Conservation (phyloP, 768 basidiomycete species). For the Cyclocybe aegerita region DNA sequence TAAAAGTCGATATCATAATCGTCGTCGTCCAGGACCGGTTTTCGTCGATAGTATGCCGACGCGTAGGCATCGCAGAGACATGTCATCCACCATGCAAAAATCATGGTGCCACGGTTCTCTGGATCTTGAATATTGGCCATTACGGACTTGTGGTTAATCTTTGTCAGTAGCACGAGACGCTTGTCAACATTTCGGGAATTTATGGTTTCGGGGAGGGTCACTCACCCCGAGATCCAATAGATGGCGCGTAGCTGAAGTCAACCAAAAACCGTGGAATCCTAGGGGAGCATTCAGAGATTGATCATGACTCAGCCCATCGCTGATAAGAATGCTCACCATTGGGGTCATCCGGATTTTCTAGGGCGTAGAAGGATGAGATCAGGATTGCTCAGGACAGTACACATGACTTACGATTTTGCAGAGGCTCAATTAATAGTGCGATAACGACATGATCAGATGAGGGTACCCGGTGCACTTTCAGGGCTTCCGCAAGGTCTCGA, state of each 20-base stretch:
- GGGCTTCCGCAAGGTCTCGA: slow-evolving; percentile 81
- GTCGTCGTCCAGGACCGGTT: slow-evolving; percentile 83
- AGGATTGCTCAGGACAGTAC: slow-evolving; percentile 6
- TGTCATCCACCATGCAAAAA: slow-evolving; percentile 94
- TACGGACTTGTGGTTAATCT: slow-evolving; percentile 86
- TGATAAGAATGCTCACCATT: slow-evolving; percentile 46
- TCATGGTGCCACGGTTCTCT: slow-evolving; percentile 80
- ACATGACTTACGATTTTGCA: slow-evolving; percentile 79
- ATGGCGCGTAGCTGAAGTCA: slow-evolving; percentile 75
- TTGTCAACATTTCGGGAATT: slow-evolving; percentile 4
- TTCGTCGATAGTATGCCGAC: slow-evolving; percentile 80
- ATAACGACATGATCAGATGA: slow-evolving; percentile 81
- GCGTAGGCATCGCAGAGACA: slow-evolving; percentile 83
- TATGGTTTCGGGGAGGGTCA: slow-evolving; percentile 10
- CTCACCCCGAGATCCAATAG: slow-evolving; percentile 73
- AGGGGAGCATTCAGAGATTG: slow-evolving; percentile 18
- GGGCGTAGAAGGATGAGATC: slow-evolving; percentile 8
- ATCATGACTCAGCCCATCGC: slow-evolving; percentile 1
- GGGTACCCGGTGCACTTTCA: slow-evolving; percentile 83
- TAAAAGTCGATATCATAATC: slow-evolving; percentile 92
- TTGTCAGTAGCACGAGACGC: slow-evolving; percentile 11
- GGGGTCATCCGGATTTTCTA: slow-evolving; percentile 74
- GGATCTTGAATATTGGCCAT: slow-evolving; percentile 71
- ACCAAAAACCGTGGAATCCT: slow-evolving; percentile 89
- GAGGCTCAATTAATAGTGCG: slow-evolving; percentile 75